Base-by-base conservation (phyloP, 2,329 filamentous ascomycete genomes). In the Monosporascus ibericus region DNA sequence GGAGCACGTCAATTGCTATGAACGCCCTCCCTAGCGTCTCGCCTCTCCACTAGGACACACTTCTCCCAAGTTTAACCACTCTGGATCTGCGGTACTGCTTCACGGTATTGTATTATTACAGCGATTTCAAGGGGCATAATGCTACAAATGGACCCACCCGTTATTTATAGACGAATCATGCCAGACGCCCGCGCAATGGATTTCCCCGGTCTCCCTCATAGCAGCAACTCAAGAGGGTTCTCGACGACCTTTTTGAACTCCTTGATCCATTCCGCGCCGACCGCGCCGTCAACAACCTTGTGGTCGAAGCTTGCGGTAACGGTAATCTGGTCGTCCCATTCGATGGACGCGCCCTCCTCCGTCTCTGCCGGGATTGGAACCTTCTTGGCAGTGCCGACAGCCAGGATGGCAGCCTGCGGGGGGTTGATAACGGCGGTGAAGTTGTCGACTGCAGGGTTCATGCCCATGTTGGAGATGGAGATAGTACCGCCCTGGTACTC, bases 381-480 rank as follows among this genome's bases (percentile, higher is more conserved):
- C 87, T 97, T 97, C 77, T 89, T 88, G 64, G 90, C 91, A 61
- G 91, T 95, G 66, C 95, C 94, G 54, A 99, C 89, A 51, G 94
- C 92, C 58, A 99, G 81, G 71, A 99, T 99, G 68, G 85, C 88
- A 51, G 94, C 89, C 79, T 99, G 95, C 50, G 94, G 94, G 61
- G 95, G 94, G 84, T 99, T 99, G 82, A 99, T 96, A 68, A 99
- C 88, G 62, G 94, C 94, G 49, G 94, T 97, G 78, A 99, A 99
- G 71, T 92, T 85, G 76, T 97, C 92, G 58, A 99, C 87, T 48
- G 94, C 92, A 47, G 86, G 69, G 83, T 99, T 99, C 94, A 99
- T 99, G 74, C 94, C 94, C 94, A 99, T 95, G 85, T 99, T 99
- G 77, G 90, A 95, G 76, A 99, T 97, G 73, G 92, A 96, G 77